Evolutionary conservation across 768 basidiomycete species (phyloP), one percentile per base, ranked within the genome.

Genomic region (Epithele typhae): DNA sequence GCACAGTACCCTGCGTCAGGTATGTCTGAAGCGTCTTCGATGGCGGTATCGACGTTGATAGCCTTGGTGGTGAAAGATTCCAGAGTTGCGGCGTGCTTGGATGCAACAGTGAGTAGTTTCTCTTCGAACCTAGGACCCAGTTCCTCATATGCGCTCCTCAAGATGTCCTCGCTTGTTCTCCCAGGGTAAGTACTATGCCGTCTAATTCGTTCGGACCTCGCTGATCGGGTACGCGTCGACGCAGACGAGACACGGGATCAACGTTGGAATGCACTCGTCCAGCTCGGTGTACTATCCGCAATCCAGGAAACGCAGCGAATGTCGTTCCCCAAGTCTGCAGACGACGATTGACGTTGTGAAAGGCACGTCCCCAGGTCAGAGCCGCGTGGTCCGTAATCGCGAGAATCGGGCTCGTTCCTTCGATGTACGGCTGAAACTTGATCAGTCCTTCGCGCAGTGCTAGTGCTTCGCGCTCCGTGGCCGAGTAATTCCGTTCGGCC

Each of bases 231-330:
- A 61, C 36, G 1, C 46, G 42, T 33, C 64, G 35, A 21, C 58
- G 47, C 2, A 71, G 46, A 21, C 67, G 45, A 2, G 68, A 71
- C 4, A 71, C 51, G 4, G 70, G 68, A 45, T 72, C 70, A 7
- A 71, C 67, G 43, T 70, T 70, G 1, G 68, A 71, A 37, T 72
- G 69, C 0, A 68, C 64, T 3, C 63, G 35, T 7, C 70, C 70
- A 0, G 70, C 61, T 5, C 66, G 60, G 40, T 73, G 71, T 8
- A 71, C 53, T 18, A 72, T 71, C 15, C 56, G 39, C 12, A 72
- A 22, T 1, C 48, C 41, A 0, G 67, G 70, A 49, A 61, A 73
- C 2, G 69, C 68, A 9, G 68, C 36, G 34, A 68, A 68, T 0
- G 68, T 58, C 4, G 57, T 43, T 34, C 68, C 68, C 68, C 67